phyloP scores from a whole-genome alignment of 768 basidiomycete genomes.

The Collybiopsis confluens region DNA sequence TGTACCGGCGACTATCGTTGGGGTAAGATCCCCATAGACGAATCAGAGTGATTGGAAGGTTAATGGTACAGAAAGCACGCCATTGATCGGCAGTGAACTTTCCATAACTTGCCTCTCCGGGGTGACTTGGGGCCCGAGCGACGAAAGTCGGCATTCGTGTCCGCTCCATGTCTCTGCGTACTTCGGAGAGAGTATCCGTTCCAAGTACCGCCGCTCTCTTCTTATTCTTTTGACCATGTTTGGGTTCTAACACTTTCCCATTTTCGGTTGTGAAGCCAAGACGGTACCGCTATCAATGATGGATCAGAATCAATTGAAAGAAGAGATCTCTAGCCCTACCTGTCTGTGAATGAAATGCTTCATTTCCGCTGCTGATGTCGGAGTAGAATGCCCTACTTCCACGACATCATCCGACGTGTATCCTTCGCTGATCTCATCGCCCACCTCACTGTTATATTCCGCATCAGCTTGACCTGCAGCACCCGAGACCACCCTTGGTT shows the following conservation, averaged over 20 bases:
- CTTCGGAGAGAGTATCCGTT: slow-evolving; percentile 10
- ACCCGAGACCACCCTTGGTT: too few species aligned
- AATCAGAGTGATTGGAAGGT: slow-evolving; percentile 32
- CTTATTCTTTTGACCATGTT: neutral
- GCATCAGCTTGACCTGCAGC: too few species aligned
- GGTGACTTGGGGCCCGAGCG: slow-evolving; percentile 16
- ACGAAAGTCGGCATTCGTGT: slow-evolving; percentile 23
- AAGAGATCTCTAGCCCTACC: neutral
- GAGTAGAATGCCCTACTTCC: too few species aligned
- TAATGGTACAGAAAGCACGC: slow-evolving; percentile 26
- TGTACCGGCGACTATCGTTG: slow-evolving; percentile 6
- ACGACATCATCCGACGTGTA: too few species aligned
- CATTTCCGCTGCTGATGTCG: too few species aligned
- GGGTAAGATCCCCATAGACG: slow-evolving; percentile 28
- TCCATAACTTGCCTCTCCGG: slow-evolving; percentile 17
- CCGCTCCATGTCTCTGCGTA: slow-evolving; percentile 18
- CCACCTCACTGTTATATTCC: too few species aligned
- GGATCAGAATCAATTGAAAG: neutral
- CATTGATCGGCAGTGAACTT: too few species aligned
- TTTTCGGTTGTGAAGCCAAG: neutral
- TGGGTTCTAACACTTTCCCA: neutral
- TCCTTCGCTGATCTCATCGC: too few species aligned
- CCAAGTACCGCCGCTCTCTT: slow-evolving; percentile 9
- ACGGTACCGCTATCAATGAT: neutral
- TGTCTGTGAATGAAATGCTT: neutral